These are phyloP conservation scores for Trichosanthes truncata DNA, from an alignment of 306 rosid genomes.

Conservation along the genomic window DNA sequence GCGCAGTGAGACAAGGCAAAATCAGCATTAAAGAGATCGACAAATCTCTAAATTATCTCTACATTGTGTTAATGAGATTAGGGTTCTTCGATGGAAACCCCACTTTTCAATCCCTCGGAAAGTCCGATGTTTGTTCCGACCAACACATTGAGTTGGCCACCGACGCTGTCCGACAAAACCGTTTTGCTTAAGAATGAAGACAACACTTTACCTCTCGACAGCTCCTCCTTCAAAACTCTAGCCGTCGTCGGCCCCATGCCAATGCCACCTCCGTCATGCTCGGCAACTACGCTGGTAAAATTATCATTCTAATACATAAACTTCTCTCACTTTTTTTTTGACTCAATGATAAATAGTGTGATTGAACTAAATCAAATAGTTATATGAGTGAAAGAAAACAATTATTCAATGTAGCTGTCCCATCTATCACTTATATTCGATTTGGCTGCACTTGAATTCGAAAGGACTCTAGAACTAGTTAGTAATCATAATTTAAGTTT, in stretches of 20 bases:
- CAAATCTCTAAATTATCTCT: conserved; percentile 60
- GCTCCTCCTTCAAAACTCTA: conserved; percentile 15
- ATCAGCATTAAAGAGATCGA: conserved; percentile 41
- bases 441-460: too few relatives aligned
- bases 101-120: conserved; percentile 47
- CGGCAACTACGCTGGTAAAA: conserved; percentile 59
- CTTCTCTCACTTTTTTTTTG: too few relatives aligned
- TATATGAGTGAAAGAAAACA: too few relatives aligned
- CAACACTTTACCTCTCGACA: conserved; percentile 42
- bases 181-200: conserved; percentile 49
- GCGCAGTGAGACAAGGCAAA: conserved; percentile 45
- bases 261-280: conserved; percentile 56
- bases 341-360: too few relatives aligned
- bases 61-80: conserved; percentile 61
- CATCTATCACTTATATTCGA: too few relatives aligned
- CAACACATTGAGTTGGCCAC: conserved; percentile 40
- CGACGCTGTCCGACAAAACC: conserved; percentile 58
- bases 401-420: too few relatives aligned
- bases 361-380: too few relatives aligned
- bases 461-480: too few relatives aligned
- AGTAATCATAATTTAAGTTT: too few relatives aligned
- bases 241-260: conserved; percentile 53
- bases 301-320: too few relatives aligned
- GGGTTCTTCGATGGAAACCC: conserved; percentile 70
- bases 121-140: conserved; percentile 45